These are phyloP conservation scores for Wallacemonas sp. DNA, from an alignment of 208 protist species.

Conservation along the genomic window DNA sequence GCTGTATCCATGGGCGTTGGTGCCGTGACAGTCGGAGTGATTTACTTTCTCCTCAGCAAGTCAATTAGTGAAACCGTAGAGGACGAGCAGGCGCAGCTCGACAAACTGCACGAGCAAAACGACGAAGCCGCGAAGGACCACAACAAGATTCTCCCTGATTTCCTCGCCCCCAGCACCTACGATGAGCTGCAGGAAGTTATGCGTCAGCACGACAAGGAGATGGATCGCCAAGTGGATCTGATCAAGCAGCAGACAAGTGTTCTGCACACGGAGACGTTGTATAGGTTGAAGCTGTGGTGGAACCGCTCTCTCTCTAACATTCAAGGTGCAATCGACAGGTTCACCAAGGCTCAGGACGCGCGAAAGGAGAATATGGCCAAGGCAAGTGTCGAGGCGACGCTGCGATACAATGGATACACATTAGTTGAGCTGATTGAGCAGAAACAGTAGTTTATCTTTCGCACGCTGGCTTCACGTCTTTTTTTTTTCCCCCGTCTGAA, in stretches of 20 bases:
- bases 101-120: constrained; percentile 51
- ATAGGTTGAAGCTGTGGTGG: constrained; percentile 84
- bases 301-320: constrained; percentile 75
- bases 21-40: constrained; percentile 38
- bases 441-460: constrained; percentile 18
- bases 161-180: constrained; percentile 74
- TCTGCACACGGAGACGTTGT: constrained; percentile 75
- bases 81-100: constrained; percentile 55
- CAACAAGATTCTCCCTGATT: constrained; percentile 48
- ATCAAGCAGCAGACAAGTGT: constrained; percentile 40
- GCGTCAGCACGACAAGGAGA: constrained; percentile 47
- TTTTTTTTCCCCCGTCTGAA: too few species aligned
- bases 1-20: constrained; percentile 67
- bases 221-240: constrained; percentile 43
- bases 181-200: constrained; percentile 74
- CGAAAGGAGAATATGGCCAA: constrained; percentile 40
- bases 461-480: too few species aligned
- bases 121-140: constrained; percentile 42
- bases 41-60: constrained; percentile 80
- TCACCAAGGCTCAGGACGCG: constrained; percentile 32
- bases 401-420: constrained; percentile 63
- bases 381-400: constrained; percentile 44
- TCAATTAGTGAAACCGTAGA: constrained; percentile 56
- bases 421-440: constrained; percentile 48
- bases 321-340: constrained; percentile 48